phyloP scores from a whole-genome alignment of 441 rosid genomes.

The Euphorbia celastroides region DNA sequence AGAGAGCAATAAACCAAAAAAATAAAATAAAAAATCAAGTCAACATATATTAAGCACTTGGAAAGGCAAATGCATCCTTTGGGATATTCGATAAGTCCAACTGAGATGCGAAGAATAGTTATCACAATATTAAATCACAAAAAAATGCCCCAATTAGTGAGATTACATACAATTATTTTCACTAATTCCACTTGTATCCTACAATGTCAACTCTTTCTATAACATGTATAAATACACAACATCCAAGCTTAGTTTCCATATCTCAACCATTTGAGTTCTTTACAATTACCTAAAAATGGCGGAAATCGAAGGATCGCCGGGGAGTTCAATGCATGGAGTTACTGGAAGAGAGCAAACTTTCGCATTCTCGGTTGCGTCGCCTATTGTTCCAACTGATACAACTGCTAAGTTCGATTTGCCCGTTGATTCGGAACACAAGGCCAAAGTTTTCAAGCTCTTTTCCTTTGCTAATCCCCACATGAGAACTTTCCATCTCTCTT shows the following conservation, averaged over 20 bases:
- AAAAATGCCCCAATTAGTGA: not conserved
- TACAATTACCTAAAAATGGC: slow-evolving; percentile 23
- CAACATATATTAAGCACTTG: not conserved
- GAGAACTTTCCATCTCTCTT: slow-evolving; percentile 75
- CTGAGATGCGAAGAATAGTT: not conserved
- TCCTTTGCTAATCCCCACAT: slow-evolving; percentile 72
- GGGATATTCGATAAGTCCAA: slow-evolving; percentile 1
- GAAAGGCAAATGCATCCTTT: not conserved
- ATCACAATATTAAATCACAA: not conserved
- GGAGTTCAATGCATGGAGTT: slow-evolving; percentile 86
- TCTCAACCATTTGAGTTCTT: not conserved
- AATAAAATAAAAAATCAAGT: no score
- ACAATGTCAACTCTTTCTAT: not conserved
- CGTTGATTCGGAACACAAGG: slow-evolving; percentile 75
- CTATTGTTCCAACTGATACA: slow-evolving; percentile 48
- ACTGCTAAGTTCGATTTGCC: slow-evolving; percentile 58
- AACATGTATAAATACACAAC: not conserved
- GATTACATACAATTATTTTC: not conserved
- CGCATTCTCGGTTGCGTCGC: slow-evolving; percentile 60
- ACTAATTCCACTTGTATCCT: not conserved
- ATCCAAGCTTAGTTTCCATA: not conserved
- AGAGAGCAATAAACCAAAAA: no score
- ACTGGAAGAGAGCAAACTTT: slow-evolving; percentile 57
- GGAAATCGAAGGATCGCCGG: slow-evolving; percentile 53
- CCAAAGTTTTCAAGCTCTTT: slow-evolving; percentile 56